Evolutionary conservation across 2,329 filamentous ascomycete species (phyloP).

Genomic region (Beauveria rudraprayagi): DNA sequence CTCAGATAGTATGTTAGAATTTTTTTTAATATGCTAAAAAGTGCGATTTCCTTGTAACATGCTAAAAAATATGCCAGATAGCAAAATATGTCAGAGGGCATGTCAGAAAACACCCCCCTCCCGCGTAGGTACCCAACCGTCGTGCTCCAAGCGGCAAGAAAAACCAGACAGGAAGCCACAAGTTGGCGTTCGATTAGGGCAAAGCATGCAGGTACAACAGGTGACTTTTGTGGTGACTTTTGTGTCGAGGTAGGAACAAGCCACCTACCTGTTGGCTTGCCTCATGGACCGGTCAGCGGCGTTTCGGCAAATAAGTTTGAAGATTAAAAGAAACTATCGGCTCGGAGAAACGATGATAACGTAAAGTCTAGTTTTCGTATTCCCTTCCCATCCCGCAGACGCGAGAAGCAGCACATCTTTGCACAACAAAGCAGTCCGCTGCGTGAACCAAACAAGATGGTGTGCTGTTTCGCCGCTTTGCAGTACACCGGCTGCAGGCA

Average conservation of each 20-base stretch:
- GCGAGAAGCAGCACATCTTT: neutral
- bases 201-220: neutral
- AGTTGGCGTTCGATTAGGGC: neutral
- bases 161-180: neutral
- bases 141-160: too few species aligned
- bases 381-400: neutral
- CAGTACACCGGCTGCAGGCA: slow-evolving; percentile 21
- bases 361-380: neutral
- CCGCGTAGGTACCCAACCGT: too few species aligned
- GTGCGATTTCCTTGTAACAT: too few species aligned
- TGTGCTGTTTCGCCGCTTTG: slow-evolving; percentile 23
- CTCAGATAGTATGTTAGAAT: too few species aligned
- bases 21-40: too few species aligned
- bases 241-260: neutral
- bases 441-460: slow-evolving; percentile 16
- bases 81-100: too few species aligned
- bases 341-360: neutral
- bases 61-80: too few species aligned
- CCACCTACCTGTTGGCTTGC: neutral
- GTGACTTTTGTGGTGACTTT: neutral
- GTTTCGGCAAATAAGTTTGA: neutral
- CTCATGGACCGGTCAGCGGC: neutral
- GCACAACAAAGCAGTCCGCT: neutral
- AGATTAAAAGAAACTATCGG: too few species aligned
- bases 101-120: too few species aligned